These are phyloP conservation scores for Tetrastigma voinierianum DNA, from an alignment of 164 flowering plant genomes.

Conservation along the genomic window DNA sequence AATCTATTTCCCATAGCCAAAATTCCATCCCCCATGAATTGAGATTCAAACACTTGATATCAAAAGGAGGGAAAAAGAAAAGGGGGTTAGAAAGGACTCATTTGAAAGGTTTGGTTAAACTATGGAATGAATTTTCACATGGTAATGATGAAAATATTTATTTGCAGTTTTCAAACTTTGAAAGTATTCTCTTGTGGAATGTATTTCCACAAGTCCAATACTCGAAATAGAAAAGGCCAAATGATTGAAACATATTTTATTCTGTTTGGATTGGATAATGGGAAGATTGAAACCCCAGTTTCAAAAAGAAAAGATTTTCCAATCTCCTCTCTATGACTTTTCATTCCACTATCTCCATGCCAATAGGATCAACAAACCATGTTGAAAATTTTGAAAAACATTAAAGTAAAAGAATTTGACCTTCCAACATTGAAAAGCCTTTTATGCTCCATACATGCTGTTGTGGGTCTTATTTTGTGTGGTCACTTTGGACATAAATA, in stretches of 20 bases:
- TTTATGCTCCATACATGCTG: conserved; percentile 30
- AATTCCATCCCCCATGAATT: too few species aligned
- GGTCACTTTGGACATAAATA: conserved; percentile 26
- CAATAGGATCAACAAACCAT: conserved; percentile 13
- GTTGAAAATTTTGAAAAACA: conserved; percentile 5
- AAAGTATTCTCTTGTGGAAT: neutral
- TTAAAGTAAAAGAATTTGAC: conserved; percentile 28
- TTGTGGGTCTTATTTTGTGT: conserved; percentile 38
- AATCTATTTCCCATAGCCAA: too few species aligned
- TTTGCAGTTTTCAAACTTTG: neutral
- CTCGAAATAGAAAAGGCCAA: neutral
- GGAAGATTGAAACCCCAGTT: conserved; percentile 9
- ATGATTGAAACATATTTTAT: neutral
- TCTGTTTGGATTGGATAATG: conserved; percentile 9
- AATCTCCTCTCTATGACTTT: conserved; percentile 15
- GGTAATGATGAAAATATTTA: neutral
- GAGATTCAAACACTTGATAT: too few species aligned
- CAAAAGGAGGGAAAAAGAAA: too few species aligned
- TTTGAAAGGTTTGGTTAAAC: too few species aligned
- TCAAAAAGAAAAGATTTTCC: conserved; percentile 15
- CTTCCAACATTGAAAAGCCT: conserved; percentile 23
- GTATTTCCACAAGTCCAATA: neutral
- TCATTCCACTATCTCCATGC: conserved; percentile 9
- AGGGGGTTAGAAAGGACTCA: too few species aligned
- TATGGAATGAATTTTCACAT: too few species aligned